These are phyloP conservation scores for Cryptococcus amylolentus DNA, from an alignment of 1,284 basidiomycete species.

Conservation along the genomic window DNA sequence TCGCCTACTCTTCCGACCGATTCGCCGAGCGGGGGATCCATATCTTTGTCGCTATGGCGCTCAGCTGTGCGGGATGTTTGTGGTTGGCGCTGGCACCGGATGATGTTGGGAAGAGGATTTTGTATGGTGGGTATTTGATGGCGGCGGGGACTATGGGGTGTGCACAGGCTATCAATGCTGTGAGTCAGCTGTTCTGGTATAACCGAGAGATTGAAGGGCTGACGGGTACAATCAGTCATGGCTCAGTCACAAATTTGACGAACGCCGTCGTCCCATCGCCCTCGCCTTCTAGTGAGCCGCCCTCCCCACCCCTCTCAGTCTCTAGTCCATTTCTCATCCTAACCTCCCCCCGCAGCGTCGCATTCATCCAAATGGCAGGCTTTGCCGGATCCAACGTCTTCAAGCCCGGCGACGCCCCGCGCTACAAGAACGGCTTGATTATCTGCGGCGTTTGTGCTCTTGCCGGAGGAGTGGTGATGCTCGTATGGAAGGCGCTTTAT, in stretches of 20 bases:
- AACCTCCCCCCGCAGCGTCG: constrained; percentile 6
- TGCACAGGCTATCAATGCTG: constrained; percentile 24
- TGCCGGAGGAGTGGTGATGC: constrained; percentile 13
- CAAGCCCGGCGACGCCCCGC: constrained; percentile 14
- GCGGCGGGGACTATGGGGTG: constrained; percentile 21
- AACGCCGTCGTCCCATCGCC: constrained; percentile 18
- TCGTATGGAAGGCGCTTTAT: constrained; percentile 17
- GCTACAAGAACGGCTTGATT: constrained; percentile 17
- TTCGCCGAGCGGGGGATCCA: constrained; percentile 16
- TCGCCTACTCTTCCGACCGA: constrained; percentile 15
- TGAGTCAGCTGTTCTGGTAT: constrained; percentile 4
- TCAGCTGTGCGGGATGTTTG: constrained; percentile 66
- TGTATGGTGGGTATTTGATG: constrained; percentile 23
- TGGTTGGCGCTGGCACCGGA: constrained; percentile 81
- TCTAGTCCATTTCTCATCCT: background rate
- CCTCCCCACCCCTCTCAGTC: background rate
- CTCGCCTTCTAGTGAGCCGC: constrained; percentile 13
- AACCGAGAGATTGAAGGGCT: background rate
- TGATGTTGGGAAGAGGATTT: constrained; percentile 54
- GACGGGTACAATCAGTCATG: constrained; percentile 9
- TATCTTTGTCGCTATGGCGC: constrained; percentile 17
- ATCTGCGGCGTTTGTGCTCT: constrained; percentile 17
- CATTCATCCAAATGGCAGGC: constrained; percentile 21
- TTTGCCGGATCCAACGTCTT: constrained; percentile 22
- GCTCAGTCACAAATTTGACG: constrained; percentile 19